These are phyloP conservation scores for Raddia guianensis DNA, from an alignment of 176 grass and related monocot species.

Conservation along the genomic window DNA sequence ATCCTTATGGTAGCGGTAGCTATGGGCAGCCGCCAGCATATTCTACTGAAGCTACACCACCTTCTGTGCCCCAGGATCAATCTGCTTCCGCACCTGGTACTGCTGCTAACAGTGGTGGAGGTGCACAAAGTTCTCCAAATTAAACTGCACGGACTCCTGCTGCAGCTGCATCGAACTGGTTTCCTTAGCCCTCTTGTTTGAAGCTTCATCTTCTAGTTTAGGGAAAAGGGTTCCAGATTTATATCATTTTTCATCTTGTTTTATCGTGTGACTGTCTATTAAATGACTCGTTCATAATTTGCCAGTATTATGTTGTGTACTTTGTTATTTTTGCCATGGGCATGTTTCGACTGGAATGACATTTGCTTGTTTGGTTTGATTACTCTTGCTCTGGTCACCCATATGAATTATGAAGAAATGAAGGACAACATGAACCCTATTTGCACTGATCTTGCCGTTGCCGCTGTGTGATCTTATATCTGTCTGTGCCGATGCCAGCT, in stretches of 20 bases:
- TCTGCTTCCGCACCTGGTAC: conserved; percentile 1
- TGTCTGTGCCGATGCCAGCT: neutral
- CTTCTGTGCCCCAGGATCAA: conserved; percentile 44
- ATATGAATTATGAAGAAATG: neutral
- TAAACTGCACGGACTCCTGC: conserved; percentile 29
- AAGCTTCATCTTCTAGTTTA: conserved; percentile 31
- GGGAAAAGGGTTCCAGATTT: neutral
- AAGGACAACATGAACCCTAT: neutral
- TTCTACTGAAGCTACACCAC: conserved; percentile 57
- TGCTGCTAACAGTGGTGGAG: conserved; percentile 37
- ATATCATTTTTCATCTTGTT: conserved; percentile 21
- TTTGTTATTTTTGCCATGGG: neutral
- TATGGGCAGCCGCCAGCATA: conserved; percentile 57
- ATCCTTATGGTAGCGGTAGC: conserved; percentile 64
- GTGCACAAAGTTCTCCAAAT: conserved; percentile 42
- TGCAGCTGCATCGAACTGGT: conserved; percentile 13
- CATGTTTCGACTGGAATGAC: neutral
- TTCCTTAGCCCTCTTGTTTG: conserved; percentile 22
- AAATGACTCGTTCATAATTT: neutral
- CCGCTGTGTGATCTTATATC: neutral
- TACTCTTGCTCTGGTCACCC: neutral
- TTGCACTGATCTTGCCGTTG: neutral
- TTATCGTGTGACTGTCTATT: conserved; percentile 10
- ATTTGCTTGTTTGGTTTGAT: neutral
- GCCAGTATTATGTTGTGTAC: neutral